Conservation (phyloP, 2,329 filamentous ascomycete species). For the Hypoxylon sp. region DNA sequence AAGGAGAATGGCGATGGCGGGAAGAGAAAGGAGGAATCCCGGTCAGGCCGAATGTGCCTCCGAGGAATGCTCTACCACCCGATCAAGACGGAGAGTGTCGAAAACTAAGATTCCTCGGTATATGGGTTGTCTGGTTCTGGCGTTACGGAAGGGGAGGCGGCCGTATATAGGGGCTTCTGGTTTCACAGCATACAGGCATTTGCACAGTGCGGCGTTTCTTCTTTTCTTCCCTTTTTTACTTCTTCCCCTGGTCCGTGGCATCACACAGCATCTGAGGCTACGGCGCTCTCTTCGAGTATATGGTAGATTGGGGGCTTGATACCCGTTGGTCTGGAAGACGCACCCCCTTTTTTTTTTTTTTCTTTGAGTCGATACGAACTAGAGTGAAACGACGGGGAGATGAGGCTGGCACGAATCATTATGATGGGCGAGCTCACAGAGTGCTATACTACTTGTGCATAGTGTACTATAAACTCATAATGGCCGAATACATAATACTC, state of each 20-base stretch:
- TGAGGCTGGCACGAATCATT: slow-evolving; percentile 16
- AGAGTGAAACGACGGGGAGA: slow-evolving; percentile 14
- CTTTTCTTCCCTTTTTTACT: slow-evolving; percentile 18
- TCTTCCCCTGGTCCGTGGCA: slow-evolving; percentile 18
- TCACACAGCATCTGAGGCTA: slow-evolving; percentile 21
- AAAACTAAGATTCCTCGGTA: slow-evolving; percentile 15
- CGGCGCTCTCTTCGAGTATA: neutral
- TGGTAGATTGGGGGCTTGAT: slow-evolving; percentile 21
- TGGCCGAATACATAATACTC: slow-evolving; percentile 27
- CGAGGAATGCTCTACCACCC: slow-evolving; percentile 71
- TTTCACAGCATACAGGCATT: slow-evolving; percentile 30
- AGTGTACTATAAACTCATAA: slow-evolving; percentile 14
- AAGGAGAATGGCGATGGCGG: slow-evolving; percentile 41
- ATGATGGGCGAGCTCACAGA: slow-evolving; percentile 8
- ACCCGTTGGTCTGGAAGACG: slow-evolving; percentile 28
- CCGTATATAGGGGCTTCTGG: slow-evolving; percentile 9
- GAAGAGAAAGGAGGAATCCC: slow-evolving; percentile 45
- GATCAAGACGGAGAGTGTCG: slow-evolving; percentile 57
- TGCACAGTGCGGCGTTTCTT: slow-evolving; percentile 27
- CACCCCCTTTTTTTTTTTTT: neutral
- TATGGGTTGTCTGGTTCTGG: slow-evolving; percentile 22
- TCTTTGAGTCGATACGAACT: slow-evolving; percentile 4
- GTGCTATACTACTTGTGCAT: slow-evolving; percentile 25
- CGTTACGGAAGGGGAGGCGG: slow-evolving; percentile 16
- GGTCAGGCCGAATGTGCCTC: slow-evolving; percentile 66